These are phyloP conservation scores for Phytophthora multivora DNA, from an alignment of 352 stramenopile species.

Conservation along the genomic window DNA sequence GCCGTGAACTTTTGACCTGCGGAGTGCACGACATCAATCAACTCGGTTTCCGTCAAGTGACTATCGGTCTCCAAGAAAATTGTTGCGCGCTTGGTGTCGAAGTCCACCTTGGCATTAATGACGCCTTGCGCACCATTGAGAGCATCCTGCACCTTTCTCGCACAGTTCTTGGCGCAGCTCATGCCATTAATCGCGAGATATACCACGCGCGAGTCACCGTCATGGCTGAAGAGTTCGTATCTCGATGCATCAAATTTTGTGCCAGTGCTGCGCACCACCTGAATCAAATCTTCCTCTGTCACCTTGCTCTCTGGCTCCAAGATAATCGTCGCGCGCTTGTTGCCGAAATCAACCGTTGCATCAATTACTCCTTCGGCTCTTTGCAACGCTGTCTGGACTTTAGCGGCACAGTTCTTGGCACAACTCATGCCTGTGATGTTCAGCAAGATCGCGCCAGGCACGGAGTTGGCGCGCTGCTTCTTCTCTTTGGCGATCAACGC, in stretches of 20 bases:
- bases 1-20: slow-evolving; percentile 69
- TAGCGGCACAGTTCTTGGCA: slow-evolving; percentile 63
- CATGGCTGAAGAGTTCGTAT: slow-evolving; percentile 64
- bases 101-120: slow-evolving; percentile 83
- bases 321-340: slow-evolving; percentile 75
- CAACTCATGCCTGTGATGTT: slow-evolving; percentile 82
- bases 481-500: slow-evolving; percentile 69
- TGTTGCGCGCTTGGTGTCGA: slow-evolving; percentile 72
- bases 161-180: slow-evolving; percentile 80
- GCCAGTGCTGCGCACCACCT: slow-evolving; percentile 52
- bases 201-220: slow-evolving; percentile 74
- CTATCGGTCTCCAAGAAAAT: slow-evolving; percentile 79
- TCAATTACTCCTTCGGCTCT: slow-evolving; percentile 61
- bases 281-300: slow-evolving; percentile 72
- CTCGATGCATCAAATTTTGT: slow-evolving; percentile 59
- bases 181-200: slow-evolving; percentile 77
- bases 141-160: slow-evolving; percentile 72
- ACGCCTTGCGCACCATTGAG: slow-evolving; percentile 65
- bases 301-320: slow-evolving; percentile 62
- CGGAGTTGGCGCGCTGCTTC: slow-evolving; percentile 49
- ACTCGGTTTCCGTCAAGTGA: slow-evolving; percentile 60
- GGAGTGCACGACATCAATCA: slow-evolving; percentile 68
- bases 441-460: slow-evolving; percentile 71
- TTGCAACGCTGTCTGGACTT: slow-evolving; percentile 62
- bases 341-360: slow-evolving; percentile 69